A percentile compares a stretch with the other conserved stretches of the same genome.
Evolutionary conservation across 345 rosid species (phyloP).

Genomic region (Anastatica hierochuntica): DNA sequence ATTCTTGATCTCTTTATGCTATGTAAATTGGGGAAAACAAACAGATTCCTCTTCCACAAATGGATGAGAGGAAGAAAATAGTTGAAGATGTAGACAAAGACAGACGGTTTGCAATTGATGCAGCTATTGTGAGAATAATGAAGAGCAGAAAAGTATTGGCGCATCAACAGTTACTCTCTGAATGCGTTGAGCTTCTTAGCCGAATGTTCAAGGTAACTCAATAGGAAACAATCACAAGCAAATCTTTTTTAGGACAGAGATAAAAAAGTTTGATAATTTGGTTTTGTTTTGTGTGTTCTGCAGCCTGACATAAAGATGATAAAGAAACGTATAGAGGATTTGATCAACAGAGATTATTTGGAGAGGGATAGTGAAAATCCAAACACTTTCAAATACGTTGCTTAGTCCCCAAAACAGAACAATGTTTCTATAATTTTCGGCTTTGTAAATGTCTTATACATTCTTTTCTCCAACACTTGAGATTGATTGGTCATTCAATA

Average conservation of each 20-base stretch:
- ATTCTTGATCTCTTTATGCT: neutral
- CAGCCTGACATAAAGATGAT: conserved; percentile 95
- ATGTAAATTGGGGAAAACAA: no score
- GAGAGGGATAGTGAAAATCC: conserved; percentile 81
- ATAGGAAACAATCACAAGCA: no score
- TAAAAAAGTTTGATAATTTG: neutral
- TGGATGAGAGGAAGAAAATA: conserved; percentile 81
- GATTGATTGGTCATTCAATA: no score
- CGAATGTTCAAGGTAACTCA: conserved; percentile 77
- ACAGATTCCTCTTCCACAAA: conserved; percentile 82
- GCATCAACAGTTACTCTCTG: conserved; percentile 65
- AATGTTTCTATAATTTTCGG: no score
- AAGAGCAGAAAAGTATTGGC: conserved; percentile 71
- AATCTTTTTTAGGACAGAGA: no score
- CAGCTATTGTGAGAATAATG: conserved; percentile 93
- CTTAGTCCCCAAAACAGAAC: conserved; percentile 31
- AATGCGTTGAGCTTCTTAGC: conserved; percentile 81
- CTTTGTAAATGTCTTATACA: no score
- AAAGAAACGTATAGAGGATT: conserved; percentile 81
- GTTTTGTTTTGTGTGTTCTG: neutral
- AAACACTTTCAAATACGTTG: conserved; percentile 60
- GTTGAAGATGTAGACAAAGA: conserved; percentile 85
- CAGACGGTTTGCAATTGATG: conserved; percentile 76
- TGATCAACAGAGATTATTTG: conserved; percentile 71
- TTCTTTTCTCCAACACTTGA: no score